These are phyloP conservation scores for Hyphopichia pseudoburtonii DNA, from an alignment of 1,139 yeast genomes.

Conservation along the genomic window DNA sequence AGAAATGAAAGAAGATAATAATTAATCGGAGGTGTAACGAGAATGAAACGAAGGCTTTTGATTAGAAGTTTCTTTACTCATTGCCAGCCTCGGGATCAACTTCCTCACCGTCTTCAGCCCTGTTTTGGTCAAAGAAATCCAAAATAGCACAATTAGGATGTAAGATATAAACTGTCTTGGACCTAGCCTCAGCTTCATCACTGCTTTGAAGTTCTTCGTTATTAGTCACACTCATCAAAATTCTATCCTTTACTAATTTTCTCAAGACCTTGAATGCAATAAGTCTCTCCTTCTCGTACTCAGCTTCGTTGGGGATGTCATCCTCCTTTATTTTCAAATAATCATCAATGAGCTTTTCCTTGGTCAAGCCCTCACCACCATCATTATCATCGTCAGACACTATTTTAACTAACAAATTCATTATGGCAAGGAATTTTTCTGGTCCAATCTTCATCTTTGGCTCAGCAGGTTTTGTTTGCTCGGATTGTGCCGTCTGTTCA, in stretches of 20 bases:
- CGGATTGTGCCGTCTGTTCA: slow-evolving; percentile 4
- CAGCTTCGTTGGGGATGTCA: slow-evolving; percentile 66
- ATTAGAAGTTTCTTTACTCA: background rate
- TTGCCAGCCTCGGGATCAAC: slow-evolving; percentile 11
- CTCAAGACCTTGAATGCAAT: slow-evolving; percentile 79
- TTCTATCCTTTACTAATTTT: slow-evolving; percentile 81
- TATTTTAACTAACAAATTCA: slow-evolving; percentile 73
- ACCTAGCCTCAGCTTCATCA: slow-evolving; percentile 23
- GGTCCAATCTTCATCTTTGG: slow-evolving; percentile 2
- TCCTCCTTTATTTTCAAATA: slow-evolving; percentile 77
- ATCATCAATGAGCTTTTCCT: slow-evolving; percentile 72
- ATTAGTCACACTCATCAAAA: slow-evolving; percentile 79
- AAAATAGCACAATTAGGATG: slow-evolving; percentile 89
- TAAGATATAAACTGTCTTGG: slow-evolving; percentile 57
- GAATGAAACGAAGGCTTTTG: too few relatives aligned
- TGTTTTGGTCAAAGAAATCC: slow-evolving; percentile 50
- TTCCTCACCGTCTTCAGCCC: slow-evolving; percentile 17
- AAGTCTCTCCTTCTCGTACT: slow-evolving; percentile 67
- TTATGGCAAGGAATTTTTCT: slow-evolving; percentile 82
- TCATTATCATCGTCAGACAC: slow-evolving; percentile 58
- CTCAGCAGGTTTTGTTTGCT: slow-evolving; percentile 7
- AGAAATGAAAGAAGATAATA: too few relatives aligned
- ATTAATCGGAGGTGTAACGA: too few relatives aligned
- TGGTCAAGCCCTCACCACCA: slow-evolving; percentile 69
- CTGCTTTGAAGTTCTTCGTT: slow-evolving; percentile 32